Base-by-base conservation (phyloP, 2,329 filamentous ascomycete species). In the Paradendryphiella salina region DNA sequence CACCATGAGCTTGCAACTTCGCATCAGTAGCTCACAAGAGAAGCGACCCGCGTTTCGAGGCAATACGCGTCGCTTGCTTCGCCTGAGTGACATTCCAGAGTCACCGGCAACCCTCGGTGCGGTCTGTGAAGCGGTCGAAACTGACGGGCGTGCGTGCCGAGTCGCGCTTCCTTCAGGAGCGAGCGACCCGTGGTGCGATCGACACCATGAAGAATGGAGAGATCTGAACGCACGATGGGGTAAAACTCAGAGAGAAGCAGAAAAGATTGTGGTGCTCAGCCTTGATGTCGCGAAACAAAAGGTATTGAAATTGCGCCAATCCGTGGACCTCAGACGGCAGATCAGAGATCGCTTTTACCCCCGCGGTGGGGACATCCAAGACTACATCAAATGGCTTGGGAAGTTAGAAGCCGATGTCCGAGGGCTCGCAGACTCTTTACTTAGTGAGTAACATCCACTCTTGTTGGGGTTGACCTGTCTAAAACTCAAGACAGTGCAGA, bases 371-470 rank as follows among this genome's bases (percentile, higher is more conserved):
- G 60, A 64, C 11, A 57, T 53, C 5, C 48, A 57, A 3, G 57
- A 64, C 10, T 67, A 59, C 49, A 67, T 61, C 18, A 57, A 57
- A 17, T 69, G 65, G 65, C 46, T 69, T 13, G 36, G 36, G 4
- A 62, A 54, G 20, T 13, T 69, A n/a, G 65, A 69, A 33, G 49
- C 17, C 4, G 61, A 66, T 17, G 51, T 63, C 1, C 29, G 59
- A 14, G 38, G 33, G 4, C 50, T 67, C 2, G 65, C 65, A 10
- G 63, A 69, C 40, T 32, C 54, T 2, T 50, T 67, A 5, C 35
- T 69, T 4, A 66, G 65, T 69, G 57, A 29, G 46, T 40, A 6
- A n/a, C n/a, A n/a, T n/a, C n/a, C n/a, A n/a, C n/a, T n/a, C n/a
- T n/a, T n/a, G n/a, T n/a, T n/a, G n/a, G n/a, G n/a, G n/a, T n/a